These are phyloP conservation scores for Alternaria postmessia DNA, from an alignment of 2,329 filamentous ascomycete genomes.

Conservation along the genomic window DNA sequence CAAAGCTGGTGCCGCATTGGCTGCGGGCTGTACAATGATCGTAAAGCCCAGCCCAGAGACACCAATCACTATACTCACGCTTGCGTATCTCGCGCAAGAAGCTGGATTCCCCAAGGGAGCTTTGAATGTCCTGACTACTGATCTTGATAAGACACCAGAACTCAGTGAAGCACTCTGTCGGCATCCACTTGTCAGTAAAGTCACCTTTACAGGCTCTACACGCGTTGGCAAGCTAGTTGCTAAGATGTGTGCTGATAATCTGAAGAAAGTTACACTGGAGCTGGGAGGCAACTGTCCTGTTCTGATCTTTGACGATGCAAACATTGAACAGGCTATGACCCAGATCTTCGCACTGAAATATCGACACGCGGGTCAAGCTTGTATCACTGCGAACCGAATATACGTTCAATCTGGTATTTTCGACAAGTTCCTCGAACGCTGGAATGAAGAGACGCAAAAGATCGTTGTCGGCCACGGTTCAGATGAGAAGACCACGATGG, in stretches of 20 bases:
- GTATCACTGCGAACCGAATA: slow-evolving; percentile 71
- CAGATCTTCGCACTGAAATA: slow-evolving; percentile 62
- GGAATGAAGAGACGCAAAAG: slow-evolving; percentile 62
- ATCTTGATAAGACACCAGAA: slow-evolving; percentile 62
- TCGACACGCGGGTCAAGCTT: slow-evolving; percentile 70
- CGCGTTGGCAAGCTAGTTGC: slow-evolving; percentile 70
- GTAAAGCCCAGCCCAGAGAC: slow-evolving; percentile 56
- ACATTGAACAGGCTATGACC: slow-evolving; percentile 63
- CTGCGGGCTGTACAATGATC: slow-evolving; percentile 78
- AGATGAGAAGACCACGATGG: slow-evolving; percentile 65
- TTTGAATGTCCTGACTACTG: slow-evolving; percentile 68
- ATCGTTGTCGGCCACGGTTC: slow-evolving; percentile 70
- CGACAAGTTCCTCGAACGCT: slow-evolving; percentile 64
- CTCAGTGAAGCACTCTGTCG: slow-evolving; percentile 64
- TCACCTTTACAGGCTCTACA: slow-evolving; percentile 67
- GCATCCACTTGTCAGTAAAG: slow-evolving; percentile 68
- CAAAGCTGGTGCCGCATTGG: slow-evolving; percentile 72
- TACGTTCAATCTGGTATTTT: slow-evolving; percentile 71
- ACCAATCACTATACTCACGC: slow-evolving; percentile 49
- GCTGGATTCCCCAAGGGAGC: slow-evolving; percentile 64
- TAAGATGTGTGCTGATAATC: slow-evolving; percentile 64
- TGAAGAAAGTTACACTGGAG: slow-evolving; percentile 72
- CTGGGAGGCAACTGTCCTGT: slow-evolving; percentile 72
- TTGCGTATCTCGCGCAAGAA: slow-evolving; percentile 51
- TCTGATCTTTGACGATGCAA: slow-evolving; percentile 70